These are phyloP conservation scores for Thalassiosira hispida DNA, from an alignment of 352 stramenopile genomes.

Conservation along the genomic window DNA sequence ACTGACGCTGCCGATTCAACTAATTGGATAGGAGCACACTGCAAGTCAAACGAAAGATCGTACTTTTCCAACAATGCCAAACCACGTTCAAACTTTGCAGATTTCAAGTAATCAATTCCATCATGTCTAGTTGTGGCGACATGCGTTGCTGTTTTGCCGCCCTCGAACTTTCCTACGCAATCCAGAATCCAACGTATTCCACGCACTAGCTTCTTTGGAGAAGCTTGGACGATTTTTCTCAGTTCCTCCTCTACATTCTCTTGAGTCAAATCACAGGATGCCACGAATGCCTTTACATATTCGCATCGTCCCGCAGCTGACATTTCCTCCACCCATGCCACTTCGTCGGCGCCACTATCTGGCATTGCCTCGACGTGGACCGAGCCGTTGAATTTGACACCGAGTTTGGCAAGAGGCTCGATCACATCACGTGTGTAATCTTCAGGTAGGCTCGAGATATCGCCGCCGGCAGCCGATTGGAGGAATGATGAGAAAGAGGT, in stretches of 20 bases:
- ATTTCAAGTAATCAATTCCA: slow-evolving; percentile 80
- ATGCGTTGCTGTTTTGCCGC: slow-evolving; percentile 71
- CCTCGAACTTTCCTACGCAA: slow-evolving; percentile 71
- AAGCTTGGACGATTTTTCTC: slow-evolving; percentile 29
- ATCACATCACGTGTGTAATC: slow-evolving; percentile 76
- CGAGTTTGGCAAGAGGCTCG: slow-evolving; percentile 53
- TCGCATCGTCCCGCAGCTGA: slow-evolving; percentile 15
- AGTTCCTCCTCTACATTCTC: slow-evolving; percentile 61
- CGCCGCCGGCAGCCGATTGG: slow-evolving; percentile 34
- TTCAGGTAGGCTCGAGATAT: slow-evolving; percentile 58
- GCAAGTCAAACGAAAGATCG: slow-evolving; percentile 81
- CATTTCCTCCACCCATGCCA: slow-evolving; percentile 66
- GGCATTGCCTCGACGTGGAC: slow-evolving; percentile 81
- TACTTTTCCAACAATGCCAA: slow-evolving; percentile 72
- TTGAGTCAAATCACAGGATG: slow-evolving; percentile 69
- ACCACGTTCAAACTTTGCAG: slow-evolving; percentile 74
- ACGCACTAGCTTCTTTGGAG: slow-evolving; percentile 45
- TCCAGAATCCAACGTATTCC: slow-evolving; percentile 85
- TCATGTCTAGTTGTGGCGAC: slow-evolving; percentile 66
- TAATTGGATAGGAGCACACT: slow-evolving; percentile 82
- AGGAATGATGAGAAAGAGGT: slow-evolving; percentile 75
- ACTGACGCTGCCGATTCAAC: slow-evolving; percentile 62
- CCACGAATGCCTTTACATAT: slow-evolving; percentile 75
- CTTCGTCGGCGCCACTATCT: slow-evolving; percentile 71
- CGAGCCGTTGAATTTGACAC: slow-evolving; percentile 53